Base-by-base conservation (phyloP, 345 rosid species). In the Lepidium didymum region DNA sequence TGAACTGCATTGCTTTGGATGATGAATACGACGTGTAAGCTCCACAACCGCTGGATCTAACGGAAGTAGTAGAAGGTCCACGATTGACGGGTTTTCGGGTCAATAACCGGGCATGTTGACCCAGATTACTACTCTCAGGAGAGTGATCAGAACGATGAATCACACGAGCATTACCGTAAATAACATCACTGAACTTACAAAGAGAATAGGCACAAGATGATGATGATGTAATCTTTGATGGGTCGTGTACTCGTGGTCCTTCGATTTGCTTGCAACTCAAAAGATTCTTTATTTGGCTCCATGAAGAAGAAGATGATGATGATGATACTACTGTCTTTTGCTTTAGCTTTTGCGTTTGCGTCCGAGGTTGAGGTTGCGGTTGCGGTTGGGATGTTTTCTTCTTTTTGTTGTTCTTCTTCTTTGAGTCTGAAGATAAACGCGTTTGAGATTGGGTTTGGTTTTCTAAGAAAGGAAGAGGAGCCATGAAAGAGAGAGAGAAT, bases 201-300 rank as follows among this genome's bases (percentile, higher is more conserved):
- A 64, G 44, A 58, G 80, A 64, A 1, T 72, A 69, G 34, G 72
- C 69, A 77, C 96, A 85, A 2, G 90, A 88, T 19, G 96, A 83
- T 2, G 90, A 81, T 3, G 42, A 62, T 8, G 45, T 40, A 46
- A 44, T 56, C 70, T 75, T 75, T 38, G 92, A 81, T 1, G 98
- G 96, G 72, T 88, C 89, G 71, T 82, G 92, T 23, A 93, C 89
- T 37, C 70, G 69, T 31, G 92, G 71, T 5, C 82, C 84, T 71
- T 93, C 90, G 47, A 93, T 67, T 75, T 88, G 93, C 69, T 90
- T 93, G 86, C 97, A 93, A 38, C 83, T 84, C 37, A 93, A 80
- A 18, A 93, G 77, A 81, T 88, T 88, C 88, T 90, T 93, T 86
- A 93, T 75, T 52, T 93, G 97, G 81, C 79, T 86, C 98, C 98